Percentiles rank a stretch among this genome's conserved stretches.
Evolutionary conservation across 495 filamentous ascomycete species (phyloP).

Genomic region (Aspergillus panamensis): DNA sequence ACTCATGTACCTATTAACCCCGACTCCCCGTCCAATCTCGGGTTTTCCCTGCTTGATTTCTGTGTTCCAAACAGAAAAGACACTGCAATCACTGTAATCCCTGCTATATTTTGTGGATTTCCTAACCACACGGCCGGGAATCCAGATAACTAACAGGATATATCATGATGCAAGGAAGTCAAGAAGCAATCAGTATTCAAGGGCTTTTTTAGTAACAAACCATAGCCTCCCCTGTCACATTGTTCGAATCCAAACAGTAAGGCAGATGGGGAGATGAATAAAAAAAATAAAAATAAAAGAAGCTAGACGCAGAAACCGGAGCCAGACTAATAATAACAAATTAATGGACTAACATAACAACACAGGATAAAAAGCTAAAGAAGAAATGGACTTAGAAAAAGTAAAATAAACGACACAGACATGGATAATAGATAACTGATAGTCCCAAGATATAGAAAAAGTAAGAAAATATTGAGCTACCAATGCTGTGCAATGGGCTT

Average conservation of each 20-base stretch:
- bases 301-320: background rate
- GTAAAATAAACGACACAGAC: background rate
- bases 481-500: background rate
- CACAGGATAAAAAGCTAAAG: background rate
- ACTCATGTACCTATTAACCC: too few species aligned
- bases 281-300: slow-evolving; percentile 3
- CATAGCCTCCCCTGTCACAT: background rate
- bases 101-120: too few species aligned
- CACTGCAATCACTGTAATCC: too few species aligned
- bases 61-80: too few species aligned
- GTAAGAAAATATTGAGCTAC: background rate
- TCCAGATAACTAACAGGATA: too few species aligned
- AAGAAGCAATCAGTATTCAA: slow-evolving; percentile 5
- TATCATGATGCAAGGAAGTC: background rate
- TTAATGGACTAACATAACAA: background rate
- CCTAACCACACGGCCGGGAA: too few species aligned
- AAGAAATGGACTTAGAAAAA: background rate
- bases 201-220: background rate
- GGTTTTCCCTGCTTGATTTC: too few species aligned
- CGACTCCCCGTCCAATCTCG: too few species aligned
- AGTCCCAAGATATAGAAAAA: background rate
- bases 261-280: slow-evolving; percentile 2
- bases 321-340: background rate
- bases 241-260: slow-evolving; percentile 3
- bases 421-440: background rate